Evolutionary conservation across 495 filamentous ascomycete genomes (phyloP), one percentile per base, ranked within the genome.

Genomic region (Penicillium turbatum): DNA sequence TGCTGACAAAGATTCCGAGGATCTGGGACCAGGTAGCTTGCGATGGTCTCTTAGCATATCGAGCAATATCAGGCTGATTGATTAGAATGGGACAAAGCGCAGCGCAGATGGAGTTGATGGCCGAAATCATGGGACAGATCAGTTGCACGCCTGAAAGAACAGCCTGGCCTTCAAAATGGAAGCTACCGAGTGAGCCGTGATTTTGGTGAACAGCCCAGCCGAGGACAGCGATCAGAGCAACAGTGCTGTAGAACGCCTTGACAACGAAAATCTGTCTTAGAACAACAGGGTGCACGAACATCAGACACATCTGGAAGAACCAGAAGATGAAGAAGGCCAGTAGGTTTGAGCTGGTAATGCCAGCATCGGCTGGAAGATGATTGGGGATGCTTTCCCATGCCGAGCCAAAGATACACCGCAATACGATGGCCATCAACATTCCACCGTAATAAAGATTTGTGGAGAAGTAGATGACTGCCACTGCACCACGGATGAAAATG

Each of bases 361-460:
- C 82, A 34, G 79, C 69, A 21, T 61, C 66, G 6, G 53, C 70
- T 3, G 81, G 68, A 11, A 84, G 72, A 47, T 62, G 65, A 51
- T 82, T 83, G 53, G 81, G 77, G 44, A 86, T 80, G 30, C 80
- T 78, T 15, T 80, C 74, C 81, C 82, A 86, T 57, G 82, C 79
- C 67, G 81, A 72, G 19, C 81, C 83, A 12, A 85, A 70, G 55
- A 85, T 77, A 7, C 72, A 72, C 26, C 83, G 76, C 5, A 80
- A 78, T 15, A 83, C 64, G 32, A 84, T 19, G 41, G 30, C 30
- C 30, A 32, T 32, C 30, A 32, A 12, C 30, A 32, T 32, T 8
- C 30, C 30, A 12, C 30, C 30, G 30, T 32, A 32, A 9, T 32
- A 32, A 5, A 32, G 30, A 9, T 32, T 32, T 32, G 30, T 32